Evolutionary conservation across 306 rosid species (phyloP), one percentile per base, ranked within the genome.

Genomic region (Rosa chinensis): DNA sequence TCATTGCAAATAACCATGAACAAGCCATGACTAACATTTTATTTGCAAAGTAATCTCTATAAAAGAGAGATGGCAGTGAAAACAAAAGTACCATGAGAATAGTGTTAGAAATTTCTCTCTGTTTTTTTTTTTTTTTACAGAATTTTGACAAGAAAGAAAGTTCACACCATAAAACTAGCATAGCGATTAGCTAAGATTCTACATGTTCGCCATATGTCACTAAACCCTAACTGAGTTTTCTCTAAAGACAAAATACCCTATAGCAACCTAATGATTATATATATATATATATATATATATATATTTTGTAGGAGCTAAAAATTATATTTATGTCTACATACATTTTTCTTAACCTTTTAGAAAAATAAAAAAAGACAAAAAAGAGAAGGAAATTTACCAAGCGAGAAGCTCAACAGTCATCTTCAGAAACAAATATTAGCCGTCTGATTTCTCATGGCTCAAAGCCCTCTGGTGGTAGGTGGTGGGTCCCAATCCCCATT

Each of bases 381-480:
- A 72, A 12, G 6, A 56, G 42, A 0, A 32, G 70, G 42, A 37
- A 37, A 16, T 14, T 32, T 67, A 42, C 50, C 50, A 9, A 68
- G 37, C 10, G 8, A 25, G 86, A 86, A 93, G 88, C 70, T 86
- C 74, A 85, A 87, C 32, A 82, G 91, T 80, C 93, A 85, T 74
- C 74, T 8, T 3, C 71, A 63, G 80, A 58, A 78, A 48, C 53
- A 12, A 88, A 80, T 25, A 20, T 64, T 5, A 67, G 37, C 86
- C 91, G 43, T 91, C 69, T 47, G 97, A 88, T 91, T 63, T 32
- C 43, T 32, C 1, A 32, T 14, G 40, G 44, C 66, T 10, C 80
- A 50, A 47, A 23, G 6, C 47, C 11, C 47, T 44, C 5, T 10
- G 64, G 64, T 44, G 37, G 83, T 75, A 76, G 79, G 77, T 10